Evolutionary conservation across 768 basidiomycete genomes (phyloP).

Genomic region (Gautieria morchelliformis): DNA sequence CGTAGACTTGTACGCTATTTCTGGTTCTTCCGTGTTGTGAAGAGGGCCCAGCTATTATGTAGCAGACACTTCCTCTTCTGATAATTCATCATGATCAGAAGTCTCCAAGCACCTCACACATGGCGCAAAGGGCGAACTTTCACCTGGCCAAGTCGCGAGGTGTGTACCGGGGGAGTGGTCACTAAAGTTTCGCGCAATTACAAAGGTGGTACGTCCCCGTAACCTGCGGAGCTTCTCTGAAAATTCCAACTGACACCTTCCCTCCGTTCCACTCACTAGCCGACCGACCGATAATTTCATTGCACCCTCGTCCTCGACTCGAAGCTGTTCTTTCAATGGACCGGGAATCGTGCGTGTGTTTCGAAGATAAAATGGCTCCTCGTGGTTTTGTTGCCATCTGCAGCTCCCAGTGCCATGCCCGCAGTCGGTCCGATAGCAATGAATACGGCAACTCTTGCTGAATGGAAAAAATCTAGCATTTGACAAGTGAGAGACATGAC

Average conservation of each 20-base stretch:
- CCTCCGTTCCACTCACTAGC: slow-evolving; percentile 46
- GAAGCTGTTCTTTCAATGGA: slow-evolving; percentile 32
- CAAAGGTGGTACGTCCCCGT: slow-evolving; percentile 24
- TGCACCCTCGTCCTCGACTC: slow-evolving; percentile 18
- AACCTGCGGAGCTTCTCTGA: slow-evolving; percentile 24
- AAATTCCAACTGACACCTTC: slow-evolving; percentile 27
- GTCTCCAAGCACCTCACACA: too few relatives aligned
- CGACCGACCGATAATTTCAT: slow-evolving; percentile 32
- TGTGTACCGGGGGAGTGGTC: not conserved
- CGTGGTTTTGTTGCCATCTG: slow-evolving; percentile 71
- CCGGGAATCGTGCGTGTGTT: slow-evolving; percentile 39
- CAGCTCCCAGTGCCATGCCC: slow-evolving; percentile 68
- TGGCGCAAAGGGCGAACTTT: too few relatives aligned
- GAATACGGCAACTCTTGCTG: slow-evolving; percentile 82
- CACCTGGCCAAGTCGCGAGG: too few relatives aligned
- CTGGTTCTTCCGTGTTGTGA: too few relatives aligned
- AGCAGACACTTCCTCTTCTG: too few relatives aligned
- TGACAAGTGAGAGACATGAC: not conserved
- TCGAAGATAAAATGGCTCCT: slow-evolving; percentile 92
- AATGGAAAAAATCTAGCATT: not conserved
- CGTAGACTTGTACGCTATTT: too few relatives aligned
- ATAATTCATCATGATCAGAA: too few relatives aligned
- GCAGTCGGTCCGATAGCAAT: slow-evolving; percentile 83
- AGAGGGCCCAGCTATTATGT: too few relatives aligned
- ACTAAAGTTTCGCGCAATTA: too few relatives aligned